A percentile compares a stretch with the other conserved stretches of the same genome.
These are phyloP conservation scores for Alectoria sarmentosa DNA, from an alignment of 495 filamentous ascomycete genomes.

Conservation along the genomic window DNA sequence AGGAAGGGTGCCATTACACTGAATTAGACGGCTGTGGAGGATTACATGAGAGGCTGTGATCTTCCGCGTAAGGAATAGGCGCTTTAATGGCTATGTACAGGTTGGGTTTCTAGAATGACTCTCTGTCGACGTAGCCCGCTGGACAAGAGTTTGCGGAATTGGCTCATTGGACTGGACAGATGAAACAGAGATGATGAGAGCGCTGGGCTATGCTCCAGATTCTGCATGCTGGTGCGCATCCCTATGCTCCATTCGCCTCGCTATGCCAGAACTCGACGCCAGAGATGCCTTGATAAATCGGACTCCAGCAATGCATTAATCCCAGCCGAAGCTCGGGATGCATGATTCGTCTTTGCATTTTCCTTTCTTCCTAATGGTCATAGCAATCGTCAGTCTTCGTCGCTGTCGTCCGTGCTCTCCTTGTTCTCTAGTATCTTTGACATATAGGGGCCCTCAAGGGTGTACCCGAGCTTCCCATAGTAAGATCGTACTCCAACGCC, in stretches of 20 bases:
- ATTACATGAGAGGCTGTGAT: not conserved
- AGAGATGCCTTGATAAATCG: not conserved
- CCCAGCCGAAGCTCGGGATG: not conserved
- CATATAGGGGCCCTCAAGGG: conserved; percentile 87
- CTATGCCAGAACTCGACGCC: not conserved
- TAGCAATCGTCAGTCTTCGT: conserved; percentile 32
- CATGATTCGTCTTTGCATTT: not conserved
- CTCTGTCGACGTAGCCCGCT: not conserved
- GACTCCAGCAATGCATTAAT: not conserved
- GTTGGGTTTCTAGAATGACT: conserved; percentile 3
- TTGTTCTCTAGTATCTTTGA: conserved; percentile 50
- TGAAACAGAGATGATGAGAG: not conserved
- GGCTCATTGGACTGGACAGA: not conserved
- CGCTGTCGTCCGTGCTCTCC: conserved; percentile 37
- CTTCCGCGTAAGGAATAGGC: not conserved
- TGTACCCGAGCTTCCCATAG: conserved; percentile 87
- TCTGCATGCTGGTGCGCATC: not conserved
- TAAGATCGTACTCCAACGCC: conserved; percentile 93
- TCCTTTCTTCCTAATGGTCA: not conserved
- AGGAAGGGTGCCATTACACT: conserved; percentile 77
- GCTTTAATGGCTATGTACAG: not conserved
- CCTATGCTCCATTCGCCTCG: conserved; percentile 7
- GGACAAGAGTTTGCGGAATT: no score
- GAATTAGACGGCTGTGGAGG: conserved; percentile 31
- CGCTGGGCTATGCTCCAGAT: not conserved